Conservation (phyloP, 2,329 filamentous ascomycete species). For the Fusarium palustre region DNA sequence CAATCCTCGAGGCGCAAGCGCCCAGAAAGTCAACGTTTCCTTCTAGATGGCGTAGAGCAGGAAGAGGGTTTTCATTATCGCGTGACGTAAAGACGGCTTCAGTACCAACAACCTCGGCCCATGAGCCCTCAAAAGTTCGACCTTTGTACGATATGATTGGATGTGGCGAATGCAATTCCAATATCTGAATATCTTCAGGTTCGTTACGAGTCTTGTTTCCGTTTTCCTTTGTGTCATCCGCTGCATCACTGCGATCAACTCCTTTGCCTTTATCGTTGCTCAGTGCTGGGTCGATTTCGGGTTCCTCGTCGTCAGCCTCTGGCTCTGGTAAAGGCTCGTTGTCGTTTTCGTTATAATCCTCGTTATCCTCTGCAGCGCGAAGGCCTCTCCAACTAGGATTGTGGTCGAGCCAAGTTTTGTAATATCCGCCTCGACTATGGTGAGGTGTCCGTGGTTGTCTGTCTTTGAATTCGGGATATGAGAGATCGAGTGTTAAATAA, state of each 20-base stretch:
- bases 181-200: slow-evolving; percentile 73
- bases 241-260: slow-evolving; percentile 20
- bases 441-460: slow-evolving; percentile 55
- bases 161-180: slow-evolving; percentile 81
- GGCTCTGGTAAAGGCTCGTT: slow-evolving; percentile 51
- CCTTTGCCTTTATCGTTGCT: slow-evolving; percentile 38
- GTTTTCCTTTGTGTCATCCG: slow-evolving; percentile 25
- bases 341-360: slow-evolving; percentile 51
- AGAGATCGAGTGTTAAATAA: slow-evolving; percentile 73
- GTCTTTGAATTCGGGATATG: slow-evolving; percentile 67
- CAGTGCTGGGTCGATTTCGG: slow-evolving; percentile 44
- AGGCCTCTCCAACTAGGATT: slow-evolving; percentile 37
- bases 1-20: slow-evolving; percentile 76
- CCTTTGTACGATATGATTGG: slow-evolving; percentile 85
- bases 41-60: slow-evolving; percentile 62
- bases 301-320: slow-evolving; percentile 51
- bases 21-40: slow-evolving; percentile 77
- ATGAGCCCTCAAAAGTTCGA: slow-evolving; percentile 81
- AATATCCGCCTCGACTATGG: slow-evolving; percentile 60
- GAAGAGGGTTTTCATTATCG: slow-evolving; percentile 61
- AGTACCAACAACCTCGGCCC: slow-evolving; percentile 86
- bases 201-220: slow-evolving; percentile 32
- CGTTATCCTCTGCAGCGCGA: slow-evolving; percentile 36
- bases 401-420: slow-evolving; percentile 56
- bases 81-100: slow-evolving; percentile 77